A percentile compares a stretch with the other conserved stretches of the same genome.
phyloP scores from a whole-genome alignment of 1,139 yeast genomes.

The Lodderomyces beijingensis region DNA sequence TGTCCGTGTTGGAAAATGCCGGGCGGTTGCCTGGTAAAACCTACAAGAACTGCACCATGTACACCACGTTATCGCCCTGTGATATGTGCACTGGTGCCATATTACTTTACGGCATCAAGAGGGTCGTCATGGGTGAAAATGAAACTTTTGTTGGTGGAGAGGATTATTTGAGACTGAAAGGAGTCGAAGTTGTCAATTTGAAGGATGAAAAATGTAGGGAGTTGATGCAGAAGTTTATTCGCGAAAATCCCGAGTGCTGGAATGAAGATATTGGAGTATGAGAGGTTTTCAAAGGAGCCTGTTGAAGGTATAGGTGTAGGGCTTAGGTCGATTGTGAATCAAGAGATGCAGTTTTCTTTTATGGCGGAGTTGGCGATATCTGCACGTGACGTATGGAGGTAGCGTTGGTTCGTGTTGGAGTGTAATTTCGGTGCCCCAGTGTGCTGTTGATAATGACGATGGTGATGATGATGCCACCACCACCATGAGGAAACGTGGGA shows the following conservation, averaged over 20 bases:
- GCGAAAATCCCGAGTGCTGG: conserved; percentile 79
- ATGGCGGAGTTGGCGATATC: too few species aligned
- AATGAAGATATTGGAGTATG: conserved; percentile 81
- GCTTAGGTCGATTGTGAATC: too few species aligned
- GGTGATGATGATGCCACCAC: too few species aligned
- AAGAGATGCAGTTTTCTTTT: too few species aligned
- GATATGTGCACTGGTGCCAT: conserved; percentile 95
- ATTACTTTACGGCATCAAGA: conserved; percentile 75
- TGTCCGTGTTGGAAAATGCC: conserved; percentile 81
- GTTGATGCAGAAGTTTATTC: conserved; percentile 72
- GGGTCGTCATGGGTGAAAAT: conserved; percentile 89
- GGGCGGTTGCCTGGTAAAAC: conserved; percentile 72
- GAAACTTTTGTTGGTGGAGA: conserved; percentile 76
- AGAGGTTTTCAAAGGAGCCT: too few species aligned
- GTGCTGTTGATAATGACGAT: too few species aligned
- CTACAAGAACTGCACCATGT: conserved; percentile 73
- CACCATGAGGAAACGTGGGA: too few species aligned
- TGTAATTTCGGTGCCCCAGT: too few species aligned
- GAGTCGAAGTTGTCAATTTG: conserved; percentile 71
- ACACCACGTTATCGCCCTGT: conserved; percentile 90
- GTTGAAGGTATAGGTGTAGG: too few species aligned
- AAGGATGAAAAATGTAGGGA: conserved; percentile 64
- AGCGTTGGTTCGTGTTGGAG: too few species aligned
- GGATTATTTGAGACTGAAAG: conserved; percentile 58
- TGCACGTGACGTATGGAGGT: too few species aligned